phyloP scores from a whole-genome alignment of 129 eudicot genomes.

The Centrapalus pauciflorus region DNA sequence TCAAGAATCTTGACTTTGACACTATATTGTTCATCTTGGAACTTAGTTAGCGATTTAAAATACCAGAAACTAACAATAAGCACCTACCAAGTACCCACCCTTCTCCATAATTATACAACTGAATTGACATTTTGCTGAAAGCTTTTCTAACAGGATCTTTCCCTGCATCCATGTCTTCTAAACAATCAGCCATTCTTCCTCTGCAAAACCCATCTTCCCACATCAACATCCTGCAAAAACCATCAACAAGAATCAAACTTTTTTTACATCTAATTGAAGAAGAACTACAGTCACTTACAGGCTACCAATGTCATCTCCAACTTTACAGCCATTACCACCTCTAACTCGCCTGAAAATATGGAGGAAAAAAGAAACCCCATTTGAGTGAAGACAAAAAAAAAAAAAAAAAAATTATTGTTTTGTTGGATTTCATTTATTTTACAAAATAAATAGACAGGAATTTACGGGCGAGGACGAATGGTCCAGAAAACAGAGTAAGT shows the following conservation, averaged over 20 bases:
- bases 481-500: constrained; percentile 99
- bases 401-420: background rate
- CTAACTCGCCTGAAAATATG: constrained; percentile 73
- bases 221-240: constrained; percentile 88
- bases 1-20: constrained; percentile 1
- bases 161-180: constrained; percentile 79
- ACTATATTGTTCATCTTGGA: background rate
- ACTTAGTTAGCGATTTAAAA: background rate
- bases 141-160: constrained; percentile 84
- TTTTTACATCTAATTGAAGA: background rate
- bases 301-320: constrained; percentile 97
- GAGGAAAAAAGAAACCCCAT: constrained; percentile 13
- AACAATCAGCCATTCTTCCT: constrained; percentile 65
- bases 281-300: constrained; percentile 43
- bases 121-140: constrained; percentile 98
- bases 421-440: background rate
- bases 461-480: constrained; percentile 91
- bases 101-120: constrained; percentile 98
- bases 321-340: constrained; percentile 97
- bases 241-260: background rate
- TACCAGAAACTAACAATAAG: constrained; percentile 19
- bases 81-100: constrained; percentile 99
- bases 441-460: background rate
- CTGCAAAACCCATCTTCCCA: constrained; percentile 99
- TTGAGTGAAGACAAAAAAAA: constrained; percentile 14